Percentiles rank a stretch among this genome's conserved stretches.
Conservation (phyloP, 225 moss, liverwort and hornwort genomes). For the Straminergon stramineum region DNA sequence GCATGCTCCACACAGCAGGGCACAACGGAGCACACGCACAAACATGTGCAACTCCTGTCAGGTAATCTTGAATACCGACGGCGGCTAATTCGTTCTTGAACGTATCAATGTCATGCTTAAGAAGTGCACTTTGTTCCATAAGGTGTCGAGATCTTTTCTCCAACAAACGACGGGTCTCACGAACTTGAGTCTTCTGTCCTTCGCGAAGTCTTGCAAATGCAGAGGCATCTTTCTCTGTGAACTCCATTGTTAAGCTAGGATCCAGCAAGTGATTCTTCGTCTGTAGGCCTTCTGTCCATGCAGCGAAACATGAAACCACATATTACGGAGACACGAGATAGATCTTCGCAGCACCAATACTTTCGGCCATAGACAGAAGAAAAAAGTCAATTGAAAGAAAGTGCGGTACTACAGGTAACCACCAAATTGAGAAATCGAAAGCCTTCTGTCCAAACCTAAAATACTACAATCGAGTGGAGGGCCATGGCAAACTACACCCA, state of each 20-base stretch:
- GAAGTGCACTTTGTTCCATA: neutral
- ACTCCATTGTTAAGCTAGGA: neutral
- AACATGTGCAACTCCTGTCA: neutral
- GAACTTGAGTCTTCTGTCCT: neutral
- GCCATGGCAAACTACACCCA: neutral
- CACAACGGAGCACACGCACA: neutral
- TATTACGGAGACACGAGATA: neutral
- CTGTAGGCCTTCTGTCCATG: neutral
- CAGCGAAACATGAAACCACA: neutral
- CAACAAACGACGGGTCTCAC: neutral
- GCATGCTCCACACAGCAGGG: neutral
- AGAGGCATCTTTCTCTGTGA: neutral
- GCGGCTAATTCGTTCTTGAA: neutral
- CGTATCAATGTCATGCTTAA: neutral
- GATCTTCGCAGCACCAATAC: neutral
- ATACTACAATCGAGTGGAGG: neutral
- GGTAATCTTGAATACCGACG: neutral
- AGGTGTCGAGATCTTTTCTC: neutral
- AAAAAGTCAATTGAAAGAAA: neutral
- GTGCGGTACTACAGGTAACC: neutral
- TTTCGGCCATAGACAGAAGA: neutral
- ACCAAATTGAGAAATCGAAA: neutral
- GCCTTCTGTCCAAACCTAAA: neutral
- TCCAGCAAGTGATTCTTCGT: neutral
- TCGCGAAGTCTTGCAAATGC: neutral